A percentile compares a stretch with the other conserved stretches of the same genome.
These are phyloP conservation scores for Calonectria hongkongensis DNA, from an alignment of 2,329 filamentous ascomycete species.

Conservation along the genomic window DNA sequence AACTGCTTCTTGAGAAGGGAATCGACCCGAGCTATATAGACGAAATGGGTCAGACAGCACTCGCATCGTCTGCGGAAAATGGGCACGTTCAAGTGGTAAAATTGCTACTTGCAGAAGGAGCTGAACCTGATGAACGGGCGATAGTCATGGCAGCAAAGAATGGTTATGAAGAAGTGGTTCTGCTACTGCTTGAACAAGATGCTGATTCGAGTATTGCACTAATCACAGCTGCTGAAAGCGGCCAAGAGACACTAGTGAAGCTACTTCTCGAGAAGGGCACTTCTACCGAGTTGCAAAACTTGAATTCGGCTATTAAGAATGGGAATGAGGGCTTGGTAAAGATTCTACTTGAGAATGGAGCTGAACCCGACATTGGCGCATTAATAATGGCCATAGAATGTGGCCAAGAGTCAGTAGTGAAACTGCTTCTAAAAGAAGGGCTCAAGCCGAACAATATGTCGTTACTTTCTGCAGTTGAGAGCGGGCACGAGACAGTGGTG, in stretches of 20 bases:
- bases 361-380: neutral
- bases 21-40: neutral
- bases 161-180: neutral
- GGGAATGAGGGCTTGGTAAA: neutral
- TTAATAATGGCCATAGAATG: neutral
- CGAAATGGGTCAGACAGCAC: neutral
- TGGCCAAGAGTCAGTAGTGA: neutral
- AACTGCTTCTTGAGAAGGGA: neutral
- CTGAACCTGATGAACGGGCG: neutral
- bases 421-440: neutral
- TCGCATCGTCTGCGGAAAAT: neutral
- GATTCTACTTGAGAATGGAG: neutral
- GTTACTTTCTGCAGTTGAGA: neutral
- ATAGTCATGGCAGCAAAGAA: neutral
- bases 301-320: neutral
- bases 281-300: too few species aligned
- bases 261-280: neutral
- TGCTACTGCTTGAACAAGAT: neutral
- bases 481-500: neutral
- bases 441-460: neutral
- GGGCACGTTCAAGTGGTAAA: neutral
- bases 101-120: neutral
- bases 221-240: neutral
- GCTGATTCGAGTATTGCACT: neutral
- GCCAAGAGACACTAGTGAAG: neutral